Percentiles rank a stretch among this genome's conserved stretches.
These are phyloP conservation scores for Populus nigra DNA, from an alignment of 345 rosid genomes.

Conservation along the genomic window DNA sequence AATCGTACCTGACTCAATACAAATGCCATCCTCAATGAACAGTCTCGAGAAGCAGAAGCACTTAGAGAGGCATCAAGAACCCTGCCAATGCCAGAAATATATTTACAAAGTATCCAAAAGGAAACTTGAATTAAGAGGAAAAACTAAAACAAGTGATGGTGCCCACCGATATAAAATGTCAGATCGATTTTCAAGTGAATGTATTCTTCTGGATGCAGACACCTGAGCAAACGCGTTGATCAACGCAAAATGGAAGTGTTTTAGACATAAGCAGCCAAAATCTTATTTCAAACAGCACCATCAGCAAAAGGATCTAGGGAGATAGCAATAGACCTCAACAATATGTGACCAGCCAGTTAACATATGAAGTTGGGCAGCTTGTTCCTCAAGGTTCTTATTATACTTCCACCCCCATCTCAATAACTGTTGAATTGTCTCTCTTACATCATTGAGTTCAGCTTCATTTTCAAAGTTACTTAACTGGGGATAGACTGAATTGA, in stretches of 20 bases:
- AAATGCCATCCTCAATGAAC: constrained; percentile 89
- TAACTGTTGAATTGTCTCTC: constrained; percentile 72
- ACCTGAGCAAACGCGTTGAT: constrained; percentile 40
- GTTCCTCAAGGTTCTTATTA: constrained; percentile 93
- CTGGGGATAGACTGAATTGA: constrained; percentile 59
- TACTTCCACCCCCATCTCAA: constrained; percentile 97
- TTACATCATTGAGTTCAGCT: constrained; percentile 75
- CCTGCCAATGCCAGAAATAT: constrained; percentile 46
- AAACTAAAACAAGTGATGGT: constrained; percentile 3
- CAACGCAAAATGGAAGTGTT: constrained; percentile 8
- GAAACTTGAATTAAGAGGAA: constrained; percentile 8
- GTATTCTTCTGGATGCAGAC: constrained; percentile 75
- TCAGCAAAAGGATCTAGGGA: neutral
- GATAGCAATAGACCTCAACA: constrained; percentile 62
- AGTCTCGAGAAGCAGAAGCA: constrained; percentile 93
- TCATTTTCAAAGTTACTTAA: constrained; percentile 57
- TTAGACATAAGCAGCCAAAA: constrained; percentile 1
- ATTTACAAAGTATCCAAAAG: constrained; percentile 22
- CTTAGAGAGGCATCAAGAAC: constrained; percentile 84
- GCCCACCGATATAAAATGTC: constrained; percentile 80
- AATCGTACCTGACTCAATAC: constrained; percentile 63
- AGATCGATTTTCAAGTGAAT: constrained; percentile 63
- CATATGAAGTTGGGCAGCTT: constrained; percentile 98
- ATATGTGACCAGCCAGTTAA: constrained; percentile 93
- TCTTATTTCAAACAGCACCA: neutral